Percentiles rank a stretch among this genome's conserved stretches.
Evolutionary conservation across 1,139 yeast species (phyloP).

Genomic region (Scheffersomyces parashehatae): DNA sequence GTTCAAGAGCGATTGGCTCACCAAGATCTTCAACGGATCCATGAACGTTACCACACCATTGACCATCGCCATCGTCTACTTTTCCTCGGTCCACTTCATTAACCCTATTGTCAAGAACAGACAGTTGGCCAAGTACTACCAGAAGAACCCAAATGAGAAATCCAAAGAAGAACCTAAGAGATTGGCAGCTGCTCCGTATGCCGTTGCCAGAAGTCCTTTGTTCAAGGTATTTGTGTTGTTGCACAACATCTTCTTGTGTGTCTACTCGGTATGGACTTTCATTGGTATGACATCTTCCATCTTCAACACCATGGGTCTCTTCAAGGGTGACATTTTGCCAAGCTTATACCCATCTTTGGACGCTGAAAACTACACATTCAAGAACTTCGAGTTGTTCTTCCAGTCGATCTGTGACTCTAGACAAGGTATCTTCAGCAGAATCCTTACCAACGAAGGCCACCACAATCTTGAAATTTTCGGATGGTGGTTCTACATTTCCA

Average conservation of each 20-base stretch:
- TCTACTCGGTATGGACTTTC: conserved; percentile 73
- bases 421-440: conserved; percentile 54
- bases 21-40: conserved; percentile 27
- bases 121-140: conserved; percentile 30
- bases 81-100: conserved; percentile 56
- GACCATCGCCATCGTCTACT: conserved; percentile 60
- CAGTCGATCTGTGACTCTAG: conserved; percentile 63
- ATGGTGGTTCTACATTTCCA: conserved; percentile 69
- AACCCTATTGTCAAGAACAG: conserved; percentile 45
- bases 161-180: conserved; percentile 29
- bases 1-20: conserved; percentile 29
- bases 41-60: conserved; percentile 52
- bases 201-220: conserved; percentile 43
- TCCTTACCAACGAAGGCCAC: conserved; percentile 22
- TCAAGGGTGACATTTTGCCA: conserved; percentile 26
- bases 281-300: conserved; percentile 63
- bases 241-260: conserved; percentile 64
- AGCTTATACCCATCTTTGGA: conserved; percentile 6
- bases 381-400: conserved; percentile 44
- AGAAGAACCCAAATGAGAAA: conserved; percentile 18
- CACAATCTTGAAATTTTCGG: conserved; percentile 61
- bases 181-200: conserved; percentile 58
- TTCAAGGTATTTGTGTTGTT: conserved; percentile 60
- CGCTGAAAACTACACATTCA: conserved; percentile 13
- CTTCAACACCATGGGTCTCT: conserved; percentile 33